Evolutionary conservation across 1,284 basidiomycete genomes (phyloP), one percentile per base, ranked within the genome.

Genomic region (Marasmius sp.): DNA sequence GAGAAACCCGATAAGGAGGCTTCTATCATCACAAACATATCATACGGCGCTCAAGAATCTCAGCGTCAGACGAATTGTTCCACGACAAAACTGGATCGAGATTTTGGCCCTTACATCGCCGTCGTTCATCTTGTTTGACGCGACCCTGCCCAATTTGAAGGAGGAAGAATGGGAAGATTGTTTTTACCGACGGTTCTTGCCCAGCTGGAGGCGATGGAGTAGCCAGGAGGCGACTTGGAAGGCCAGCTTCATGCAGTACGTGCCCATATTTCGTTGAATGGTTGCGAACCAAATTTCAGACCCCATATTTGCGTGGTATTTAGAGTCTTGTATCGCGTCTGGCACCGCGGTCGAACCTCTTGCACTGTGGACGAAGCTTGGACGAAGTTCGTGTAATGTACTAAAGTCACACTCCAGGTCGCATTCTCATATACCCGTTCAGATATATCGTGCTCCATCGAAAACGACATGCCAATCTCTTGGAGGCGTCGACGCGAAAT

Each of bases 351-450:
- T 68, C 78, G 77, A 38, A 85, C 85, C 2, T 79, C 81, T 22
- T 93, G 91, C 69, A 91, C 89, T n/a, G 73, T 83, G 6, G 89
- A 91, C 66, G 91, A 93, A 74, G 78, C 89, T 22, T 93, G 91
- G 91, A 92, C 90, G 51, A 91, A 86, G 88, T 92, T 70, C 65
- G 79, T 48, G 41, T 53, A 27, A 27, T 27, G 2, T 27, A 5
- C 27, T 27, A 5, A 2, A 27, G 27, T 41, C 34, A 67, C 11
- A 51, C 50, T 60, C 63, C 59, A 63, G 51, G 37, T 36, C 61
- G 43, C 43, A 20, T 48, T 38, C 47, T 51, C 20, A 43, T 61
- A 36, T 62, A 48, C 27, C 58, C 52, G 39, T 50, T 61, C 62
- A 92, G 89, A 70, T 92, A 90, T 66, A 80, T 93, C 62, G 81